A percentile compares a stretch with the other conserved stretches of the same genome.
Conservation (phyloP, 2,329 filamentous ascomycete species). For the Neonectria magnoliae region DNA sequence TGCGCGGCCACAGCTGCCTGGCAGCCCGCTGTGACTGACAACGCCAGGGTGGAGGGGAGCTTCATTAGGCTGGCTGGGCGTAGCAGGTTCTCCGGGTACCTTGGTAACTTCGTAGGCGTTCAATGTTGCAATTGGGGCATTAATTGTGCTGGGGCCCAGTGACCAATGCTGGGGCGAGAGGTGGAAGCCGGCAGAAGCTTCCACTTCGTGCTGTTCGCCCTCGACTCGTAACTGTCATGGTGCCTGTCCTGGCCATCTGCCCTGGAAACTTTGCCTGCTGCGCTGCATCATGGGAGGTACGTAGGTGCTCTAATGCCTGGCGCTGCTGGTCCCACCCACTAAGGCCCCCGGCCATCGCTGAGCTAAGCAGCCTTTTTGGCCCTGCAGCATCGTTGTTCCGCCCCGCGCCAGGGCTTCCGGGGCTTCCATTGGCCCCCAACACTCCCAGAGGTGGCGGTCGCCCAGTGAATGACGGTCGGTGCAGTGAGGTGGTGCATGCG, state of each 20-base stretch:
- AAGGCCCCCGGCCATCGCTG: conserved; percentile 29
- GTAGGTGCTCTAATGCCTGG: conserved; percentile 23
- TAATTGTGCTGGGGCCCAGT: neutral
- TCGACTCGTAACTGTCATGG: conserved; percentile 42
- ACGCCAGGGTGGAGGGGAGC: conserved; percentile 11
- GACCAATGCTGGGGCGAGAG: conserved; percentile 10
- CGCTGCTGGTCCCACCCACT: conserved; percentile 25
- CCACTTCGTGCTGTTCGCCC: conserved; percentile 34
- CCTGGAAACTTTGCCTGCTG: conserved; percentile 18
- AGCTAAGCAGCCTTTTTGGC: conserved; percentile 36
- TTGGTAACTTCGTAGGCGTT: no score
- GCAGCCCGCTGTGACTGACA: conserved; percentile 20
- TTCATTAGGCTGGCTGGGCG: neutral
- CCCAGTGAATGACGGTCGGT: conserved; percentile 42
- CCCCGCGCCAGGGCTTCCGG: conserved; percentile 40
- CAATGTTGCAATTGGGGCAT: neutral
- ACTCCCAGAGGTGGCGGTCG: conserved; percentile 35
- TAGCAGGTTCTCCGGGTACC: neutral
- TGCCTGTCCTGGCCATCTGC: conserved; percentile 36
- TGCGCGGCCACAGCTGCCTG: conserved; percentile 39
- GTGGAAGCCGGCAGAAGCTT: conserved; percentile 48
- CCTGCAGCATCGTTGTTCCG: conserved; percentile 52
- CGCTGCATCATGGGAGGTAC: conserved; percentile 38
- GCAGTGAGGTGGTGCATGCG: conserved; percentile 27
- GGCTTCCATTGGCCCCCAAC: conserved; percentile 49